These are phyloP conservation scores for Phytophthora melonis DNA, from an alignment of 352 stramenopile species.

Conservation along the genomic window DNA sequence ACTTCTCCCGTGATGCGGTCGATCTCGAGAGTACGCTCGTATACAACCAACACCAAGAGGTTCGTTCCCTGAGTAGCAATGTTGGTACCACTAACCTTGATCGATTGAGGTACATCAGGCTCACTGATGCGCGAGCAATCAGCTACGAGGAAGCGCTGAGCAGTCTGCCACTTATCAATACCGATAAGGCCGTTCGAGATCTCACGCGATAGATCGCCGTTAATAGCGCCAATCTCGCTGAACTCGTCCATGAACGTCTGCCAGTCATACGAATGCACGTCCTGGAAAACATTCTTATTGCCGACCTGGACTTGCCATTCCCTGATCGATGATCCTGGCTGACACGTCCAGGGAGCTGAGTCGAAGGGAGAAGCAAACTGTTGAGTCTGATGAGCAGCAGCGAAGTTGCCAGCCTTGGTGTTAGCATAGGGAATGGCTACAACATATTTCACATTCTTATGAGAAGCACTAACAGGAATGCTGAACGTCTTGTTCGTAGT, in stretches of 20 bases:
- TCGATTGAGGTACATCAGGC: background rate
- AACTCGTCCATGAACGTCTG: background rate
- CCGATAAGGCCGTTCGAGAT: background rate
- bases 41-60: conserved; percentile 29
- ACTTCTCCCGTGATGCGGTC: background rate
- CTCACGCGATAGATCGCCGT: no score
- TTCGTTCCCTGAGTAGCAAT: background rate
- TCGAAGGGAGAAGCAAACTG: background rate
- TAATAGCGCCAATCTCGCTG: no score
- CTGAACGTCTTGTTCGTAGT: conserved; percentile 1
- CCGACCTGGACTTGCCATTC: conserved; percentile 22
- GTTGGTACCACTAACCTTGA: background rate
- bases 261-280: conserved; percentile 31
- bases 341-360: no score
- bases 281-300: conserved; percentile 13
- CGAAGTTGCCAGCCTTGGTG: background rate
- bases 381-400: background rate
- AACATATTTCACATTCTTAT: background rate
- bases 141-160: no score
- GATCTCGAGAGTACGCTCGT: background rate
- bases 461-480: background rate
- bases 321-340: no score
- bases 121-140: no score
- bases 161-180: conserved; percentile 7
- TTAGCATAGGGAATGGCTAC: background rate